These are phyloP conservation scores for Saccharomycopsis capsularis DNA, from an alignment of 805 yeast species.

Conservation along the genomic window DNA sequence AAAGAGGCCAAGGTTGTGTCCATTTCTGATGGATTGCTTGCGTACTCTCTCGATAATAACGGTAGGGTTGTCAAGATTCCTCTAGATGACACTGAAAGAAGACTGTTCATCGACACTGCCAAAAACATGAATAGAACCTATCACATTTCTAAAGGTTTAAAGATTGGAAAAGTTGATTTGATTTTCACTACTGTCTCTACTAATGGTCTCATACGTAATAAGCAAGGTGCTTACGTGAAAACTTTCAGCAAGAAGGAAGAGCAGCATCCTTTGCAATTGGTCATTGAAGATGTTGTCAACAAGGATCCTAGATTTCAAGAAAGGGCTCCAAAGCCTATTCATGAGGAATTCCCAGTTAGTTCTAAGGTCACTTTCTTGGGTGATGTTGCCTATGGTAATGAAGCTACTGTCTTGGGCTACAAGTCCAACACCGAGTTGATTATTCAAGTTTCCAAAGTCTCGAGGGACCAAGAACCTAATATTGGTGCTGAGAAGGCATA, in stretches of 20 bases:
- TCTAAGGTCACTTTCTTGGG: constrained; percentile 75
- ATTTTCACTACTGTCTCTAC: constrained; percentile 68
- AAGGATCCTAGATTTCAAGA: constrained; percentile 70
- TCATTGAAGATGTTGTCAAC: constrained; percentile 67
- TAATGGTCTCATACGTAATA: constrained; percentile 65
- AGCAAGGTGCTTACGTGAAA: constrained; percentile 71
- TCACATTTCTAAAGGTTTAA: constrained; percentile 53
- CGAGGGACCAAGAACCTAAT: constrained; percentile 47
- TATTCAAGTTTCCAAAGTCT: constrained; percentile 46
- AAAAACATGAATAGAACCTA: constrained; percentile 37
- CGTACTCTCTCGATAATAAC: constrained; percentile 33
- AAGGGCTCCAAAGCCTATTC: constrained; percentile 68
- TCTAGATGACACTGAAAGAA: constrained; percentile 40
- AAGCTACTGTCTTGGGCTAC: constrained; percentile 61
- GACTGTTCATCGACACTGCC: constrained; percentile 38
- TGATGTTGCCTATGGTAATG: constrained; percentile 80
- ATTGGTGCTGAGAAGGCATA: constrained; percentile 57
- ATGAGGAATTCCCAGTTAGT: constrained; percentile 72
- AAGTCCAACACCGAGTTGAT: constrained; percentile 39
- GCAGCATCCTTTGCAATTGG: constrained; percentile 67
- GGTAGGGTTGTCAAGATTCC: constrained; percentile 33
- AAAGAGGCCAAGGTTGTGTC: constrained; percentile 68
- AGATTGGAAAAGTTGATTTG: constrained; percentile 45
- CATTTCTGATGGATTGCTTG: constrained; percentile 48
- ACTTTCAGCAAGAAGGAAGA: constrained; percentile 50